Percentiles rank a stretch among this genome's conserved stretches.
phyloP scores from a whole-genome alignment of 2,329 filamentous ascomycete species.

The Alternaria brassicae region DNA sequence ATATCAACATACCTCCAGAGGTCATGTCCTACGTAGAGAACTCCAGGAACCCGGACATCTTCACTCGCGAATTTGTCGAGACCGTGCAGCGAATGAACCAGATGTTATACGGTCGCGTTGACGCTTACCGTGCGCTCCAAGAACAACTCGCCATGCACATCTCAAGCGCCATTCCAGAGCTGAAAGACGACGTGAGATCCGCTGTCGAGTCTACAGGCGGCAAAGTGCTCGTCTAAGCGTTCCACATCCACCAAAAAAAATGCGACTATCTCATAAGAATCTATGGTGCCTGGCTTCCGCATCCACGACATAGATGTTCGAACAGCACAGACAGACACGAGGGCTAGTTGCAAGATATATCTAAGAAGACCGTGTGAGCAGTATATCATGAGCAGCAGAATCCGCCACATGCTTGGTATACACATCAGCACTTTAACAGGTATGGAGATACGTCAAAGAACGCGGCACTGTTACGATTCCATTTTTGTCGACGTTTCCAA shows the following conservation, averaged over 20 bases:
- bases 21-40: conserved; percentile 69
- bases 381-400: background rate
- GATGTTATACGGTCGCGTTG: conserved; percentile 65
- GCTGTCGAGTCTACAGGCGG: conserved; percentile 58
- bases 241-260: background rate
- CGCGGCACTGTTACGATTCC: background rate
- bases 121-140: conserved; percentile 65
- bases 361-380: background rate
- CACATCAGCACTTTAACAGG: background rate
- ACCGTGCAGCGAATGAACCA: conserved; percentile 68
- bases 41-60: conserved; percentile 70
- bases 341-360: background rate
- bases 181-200: conserved; percentile 60
- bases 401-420: background rate
- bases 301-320: background rate
- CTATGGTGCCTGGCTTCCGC: background rate
- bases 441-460: background rate
- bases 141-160: conserved; percentile 67
- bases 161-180: conserved; percentile 64
- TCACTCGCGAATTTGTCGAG: conserved; percentile 71
- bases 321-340: background rate
- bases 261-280: background rate
- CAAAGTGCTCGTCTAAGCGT: conserved; percentile 23
- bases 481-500: background rate
- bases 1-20: conserved; percentile 65